Percentiles rank a stretch among this genome's conserved stretches.
Evolutionary conservation across 768 basidiomycete species (phyloP).

Genomic region (Saitozyma sp.): DNA sequence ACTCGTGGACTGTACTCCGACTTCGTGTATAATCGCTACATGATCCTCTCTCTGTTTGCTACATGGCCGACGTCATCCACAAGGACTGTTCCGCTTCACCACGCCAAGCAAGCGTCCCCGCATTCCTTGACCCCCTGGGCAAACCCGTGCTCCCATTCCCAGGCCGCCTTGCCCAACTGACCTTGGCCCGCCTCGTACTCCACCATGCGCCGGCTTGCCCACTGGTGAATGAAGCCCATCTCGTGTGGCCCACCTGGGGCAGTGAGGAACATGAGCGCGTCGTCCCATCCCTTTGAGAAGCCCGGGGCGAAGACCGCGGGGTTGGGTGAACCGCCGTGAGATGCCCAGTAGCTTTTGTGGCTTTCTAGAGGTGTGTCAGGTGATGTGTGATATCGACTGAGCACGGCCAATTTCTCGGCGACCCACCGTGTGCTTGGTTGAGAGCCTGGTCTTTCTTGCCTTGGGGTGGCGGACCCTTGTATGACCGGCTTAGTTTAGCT

Average conservation of each 20-base stretch:
- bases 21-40: background rate
- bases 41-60: background rate
- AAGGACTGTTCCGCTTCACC: background rate
- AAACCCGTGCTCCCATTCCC: conserved; percentile 66
- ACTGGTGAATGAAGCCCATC: conserved; percentile 67
- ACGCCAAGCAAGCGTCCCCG: background rate
- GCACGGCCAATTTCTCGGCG: background rate
- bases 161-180: conserved; percentile 55
- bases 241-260: conserved; percentile 54
- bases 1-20: too few relatives aligned
- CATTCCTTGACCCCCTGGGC: conserved; percentile 57
- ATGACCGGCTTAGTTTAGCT: conserved; percentile 55
- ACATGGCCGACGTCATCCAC: background rate
- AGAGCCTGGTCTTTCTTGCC: conserved; percentile 50
- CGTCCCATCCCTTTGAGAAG: conserved; percentile 71
- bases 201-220: conserved; percentile 58
- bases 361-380: conserved; percentile 33
- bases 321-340: conserved; percentile 63
- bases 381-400: background rate
- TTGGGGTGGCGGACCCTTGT: conserved; percentile 38
- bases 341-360: conserved; percentile 58
- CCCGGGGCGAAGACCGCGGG: conserved; percentile 70
- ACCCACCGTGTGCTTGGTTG: conserved; percentile 48
- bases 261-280: conserved; percentile 63
- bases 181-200: conserved; percentile 56